Percentiles rank a stretch among this genome's conserved stretches.
phyloP scores from a whole-genome alignment of 1,284 basidiomycete genomes.

The Tranzscheliella williamsii region DNA sequence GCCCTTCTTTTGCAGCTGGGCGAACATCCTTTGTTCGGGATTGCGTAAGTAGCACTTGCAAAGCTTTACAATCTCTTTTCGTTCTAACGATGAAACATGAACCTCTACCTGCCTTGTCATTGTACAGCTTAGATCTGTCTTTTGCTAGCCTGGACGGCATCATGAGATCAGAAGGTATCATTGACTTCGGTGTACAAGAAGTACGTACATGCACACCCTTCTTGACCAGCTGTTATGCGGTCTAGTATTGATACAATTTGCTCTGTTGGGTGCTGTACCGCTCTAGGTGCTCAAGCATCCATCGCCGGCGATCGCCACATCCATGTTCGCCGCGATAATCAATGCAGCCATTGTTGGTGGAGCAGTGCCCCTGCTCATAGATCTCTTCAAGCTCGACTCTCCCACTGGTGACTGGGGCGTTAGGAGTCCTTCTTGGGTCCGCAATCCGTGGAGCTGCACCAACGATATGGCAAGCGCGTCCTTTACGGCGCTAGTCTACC shows the following conservation, averaged over 20 bases:
- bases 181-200: conserved; percentile 31
- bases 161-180: conserved; percentile 47
- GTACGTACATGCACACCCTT: conserved; percentile 5
- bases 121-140: conserved; percentile 31
- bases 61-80: no score
- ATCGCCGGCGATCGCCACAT: conserved; percentile 19
- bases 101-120: no score
- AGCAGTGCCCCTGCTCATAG: conserved; percentile 44
- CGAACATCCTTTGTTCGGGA: neutral
- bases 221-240: no score
- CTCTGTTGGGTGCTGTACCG: no score
- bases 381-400: conserved; percentile 43
- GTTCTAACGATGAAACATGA: no score
- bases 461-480: conserved; percentile 35
- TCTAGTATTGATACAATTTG: no score
- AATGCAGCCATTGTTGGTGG: conserved; percentile 44
- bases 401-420: conserved; percentile 37
- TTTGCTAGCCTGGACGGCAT: conserved; percentile 42
- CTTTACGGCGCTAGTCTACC: conserved; percentile 14
- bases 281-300: conserved; percentile 25
- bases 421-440: conserved; percentile 38
- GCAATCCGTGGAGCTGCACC: conserved; percentile 20
- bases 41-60: conserved; percentile 4
- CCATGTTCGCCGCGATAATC: conserved; percentile 38
- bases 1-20: conserved; percentile 13